Conservation (phyloP, 139 green algal species). For the Tetradesmus obliquus region DNA sequence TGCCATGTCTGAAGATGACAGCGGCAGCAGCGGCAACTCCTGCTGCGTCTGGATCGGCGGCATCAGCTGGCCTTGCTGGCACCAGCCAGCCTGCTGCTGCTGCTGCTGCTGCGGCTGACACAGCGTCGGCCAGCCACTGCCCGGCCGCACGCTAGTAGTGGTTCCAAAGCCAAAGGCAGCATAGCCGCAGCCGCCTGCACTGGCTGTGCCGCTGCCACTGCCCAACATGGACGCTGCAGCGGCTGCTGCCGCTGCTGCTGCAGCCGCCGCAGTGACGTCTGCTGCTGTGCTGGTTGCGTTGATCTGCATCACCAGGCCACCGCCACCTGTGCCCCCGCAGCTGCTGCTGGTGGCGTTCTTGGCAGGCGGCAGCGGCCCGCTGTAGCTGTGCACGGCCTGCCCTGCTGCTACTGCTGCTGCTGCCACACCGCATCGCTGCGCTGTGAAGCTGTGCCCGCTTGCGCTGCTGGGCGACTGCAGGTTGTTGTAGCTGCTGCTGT, state of each 20-base stretch:
- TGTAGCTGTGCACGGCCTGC: neutral
- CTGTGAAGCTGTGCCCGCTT: neutral
- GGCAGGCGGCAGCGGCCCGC: neutral
- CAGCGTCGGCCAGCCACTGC: neutral
- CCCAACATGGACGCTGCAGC: conserved; percentile 25
- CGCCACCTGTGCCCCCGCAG: neutral
- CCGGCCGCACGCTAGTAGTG: neutral
- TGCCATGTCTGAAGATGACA: neutral
- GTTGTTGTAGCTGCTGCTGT: conserved; percentile 13
- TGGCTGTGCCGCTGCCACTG: conserved; percentile 8
- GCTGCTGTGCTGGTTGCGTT: conserved; percentile 9
- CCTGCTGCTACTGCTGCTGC: conserved; percentile 12
- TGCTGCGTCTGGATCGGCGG: conserved; percentile 14
- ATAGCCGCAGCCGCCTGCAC: neutral
- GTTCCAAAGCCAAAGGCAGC: neutral
- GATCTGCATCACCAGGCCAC: neutral
- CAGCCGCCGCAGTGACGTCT: neutral
- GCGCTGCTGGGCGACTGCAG: neutral
- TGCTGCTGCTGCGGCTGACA: neutral
- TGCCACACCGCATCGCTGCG: neutral
- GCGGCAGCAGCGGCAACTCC: neutral
- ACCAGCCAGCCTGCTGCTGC: neutral
- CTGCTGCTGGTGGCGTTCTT: conserved; percentile 1
- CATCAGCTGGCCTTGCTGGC: conserved; percentile 14
- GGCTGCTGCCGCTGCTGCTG: neutral